Evolutionary conservation across 2,329 filamentous ascomycete species (phyloP), one percentile per base, ranked within the genome.

Genomic region (Xylariomycetidae sp.): DNA sequence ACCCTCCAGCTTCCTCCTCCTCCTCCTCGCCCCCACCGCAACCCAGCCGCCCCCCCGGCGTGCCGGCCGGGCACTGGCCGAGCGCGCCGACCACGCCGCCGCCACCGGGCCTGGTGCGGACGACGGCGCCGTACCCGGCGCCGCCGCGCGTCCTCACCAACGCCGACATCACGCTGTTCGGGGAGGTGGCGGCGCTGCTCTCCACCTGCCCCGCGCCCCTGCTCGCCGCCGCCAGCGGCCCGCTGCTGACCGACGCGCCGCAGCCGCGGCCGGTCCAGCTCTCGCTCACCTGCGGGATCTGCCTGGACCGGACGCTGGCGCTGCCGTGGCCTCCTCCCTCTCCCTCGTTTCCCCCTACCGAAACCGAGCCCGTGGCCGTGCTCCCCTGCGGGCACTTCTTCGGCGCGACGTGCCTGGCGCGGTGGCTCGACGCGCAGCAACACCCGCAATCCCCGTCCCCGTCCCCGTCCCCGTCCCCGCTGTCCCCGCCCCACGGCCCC

Each of bases 361-460:
- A 20, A 13, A n/a, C 15, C 8, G 17, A 29, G 14, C 27, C 12
- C 5, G 32, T 50, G 3, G n/a, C 33, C 0, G 36, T 51, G 0
- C 15, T 51, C 1, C 48, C 49, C 0, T 52, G 49, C 15, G 48
- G 48, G 0, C 49, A 52, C 15, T 42, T 42, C 13, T 43, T 49
- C 18, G 45, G 48, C 3, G 10, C 10, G 1, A 2, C 6, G 0
- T 49, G 48, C 13, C 16, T 51, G 0, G 13, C 16, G 0, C 1
- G 3, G 0, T 51, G 46, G 42, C 7, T 39, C 2, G 2, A 6
- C 1, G 23, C 34, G 17, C 15, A 29, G 9, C 4, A 13, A 1
- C 1, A 10, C 0, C 7, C 24, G 12, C 15, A 23, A n/a, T n/a
- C n/a, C n/a, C n/a, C n/a, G n/a, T n/a, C n/a, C n/a, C n/a, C n/a